These are phyloP conservation scores for Aurinia saxatilis DNA, from an alignment of 345 rosid species.

Conservation along the genomic window DNA sequence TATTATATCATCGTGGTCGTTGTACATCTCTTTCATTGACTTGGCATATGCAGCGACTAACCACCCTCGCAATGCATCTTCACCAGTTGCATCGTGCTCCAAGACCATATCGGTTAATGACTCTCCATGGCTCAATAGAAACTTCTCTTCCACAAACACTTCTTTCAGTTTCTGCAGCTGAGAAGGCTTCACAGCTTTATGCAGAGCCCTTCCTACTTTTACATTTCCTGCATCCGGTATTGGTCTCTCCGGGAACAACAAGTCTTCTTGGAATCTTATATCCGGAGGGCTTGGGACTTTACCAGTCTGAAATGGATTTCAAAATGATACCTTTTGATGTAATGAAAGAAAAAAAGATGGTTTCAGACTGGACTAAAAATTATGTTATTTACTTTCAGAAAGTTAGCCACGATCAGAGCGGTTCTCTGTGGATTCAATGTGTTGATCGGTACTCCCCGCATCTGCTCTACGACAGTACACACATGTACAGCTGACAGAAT, in stretches of 20 bases:
- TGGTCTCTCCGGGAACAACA: slow-evolving; percentile 69
- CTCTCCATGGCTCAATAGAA: slow-evolving; percentile 45
- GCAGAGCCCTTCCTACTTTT: slow-evolving; percentile 69
- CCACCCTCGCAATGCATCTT: slow-evolving; percentile 97
- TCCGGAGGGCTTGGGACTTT: slow-evolving; percentile 77
- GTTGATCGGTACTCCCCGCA: slow-evolving; percentile 77
- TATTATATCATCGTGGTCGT: slow-evolving; percentile 23
- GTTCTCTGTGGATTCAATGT: slow-evolving; percentile 93
- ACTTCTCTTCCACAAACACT: slow-evolving; percentile 65
- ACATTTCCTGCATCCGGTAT: slow-evolving; percentile 80
- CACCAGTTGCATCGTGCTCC: slow-evolving; percentile 72
- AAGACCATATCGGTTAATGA: slow-evolving; percentile 67
- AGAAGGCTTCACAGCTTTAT: slow-evolving; percentile 62
- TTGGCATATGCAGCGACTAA: slow-evolving; percentile 71
- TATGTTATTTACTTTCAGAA: slow-evolving; percentile 50
- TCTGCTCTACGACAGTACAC: slow-evolving; percentile 66
- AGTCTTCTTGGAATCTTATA: slow-evolving; percentile 68
- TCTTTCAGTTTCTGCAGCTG: slow-evolving; percentile 47
- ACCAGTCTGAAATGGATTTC: slow-evolving; percentile 45
- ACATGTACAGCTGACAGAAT: slow-evolving; percentile 67
- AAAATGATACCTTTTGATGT: slow-evolving; percentile 11
- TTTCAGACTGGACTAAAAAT: not conserved
- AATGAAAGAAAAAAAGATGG: slow-evolving; percentile 3
- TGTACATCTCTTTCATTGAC: slow-evolving; percentile 32
- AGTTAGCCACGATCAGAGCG: slow-evolving; percentile 77